Evolutionary conservation across 2,329 filamentous ascomycete genomes (phyloP).

Genomic region (Orbilia brochopaga): DNA sequence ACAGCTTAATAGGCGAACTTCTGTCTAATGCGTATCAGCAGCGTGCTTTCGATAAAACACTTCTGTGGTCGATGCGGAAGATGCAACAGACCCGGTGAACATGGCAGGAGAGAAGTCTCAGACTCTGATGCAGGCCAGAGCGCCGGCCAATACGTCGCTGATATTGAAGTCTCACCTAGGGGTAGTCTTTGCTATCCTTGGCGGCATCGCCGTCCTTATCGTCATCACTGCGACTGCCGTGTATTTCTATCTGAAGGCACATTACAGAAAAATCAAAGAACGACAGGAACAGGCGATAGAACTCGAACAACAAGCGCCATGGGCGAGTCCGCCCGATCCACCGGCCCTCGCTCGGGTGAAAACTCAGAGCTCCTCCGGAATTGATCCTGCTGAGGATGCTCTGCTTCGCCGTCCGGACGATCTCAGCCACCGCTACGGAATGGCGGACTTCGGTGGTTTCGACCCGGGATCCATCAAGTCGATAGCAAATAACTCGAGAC

Average conservation of each 20-base stretch:
- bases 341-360: conserved; percentile 4
- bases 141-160: background rate
- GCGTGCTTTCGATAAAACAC: too few species aligned
- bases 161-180: conserved; percentile 22
- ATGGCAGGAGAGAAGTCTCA: background rate
- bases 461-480: conserved; percentile 21
- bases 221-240: conserved; percentile 1
- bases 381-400: background rate
- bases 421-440: conserved; percentile 13
- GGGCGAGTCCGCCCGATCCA: too few species aligned
- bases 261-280: background rate
- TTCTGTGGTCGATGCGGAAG: background rate
- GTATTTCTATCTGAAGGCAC: conserved; percentile 9
- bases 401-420: conserved; percentile 7
- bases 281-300: background rate
- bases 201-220: conserved; percentile 12
- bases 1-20: too few species aligned
- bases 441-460: conserved; percentile 30
- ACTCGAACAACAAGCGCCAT: background rate
- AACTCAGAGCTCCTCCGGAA: conserved; percentile 7
- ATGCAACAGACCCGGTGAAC: conserved; percentile 2
- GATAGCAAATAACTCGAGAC: conserved; percentile 8
- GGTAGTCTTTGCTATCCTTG: conserved; percentile 18
- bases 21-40: too few species aligned
- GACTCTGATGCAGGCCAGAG: background rate